Evolutionary conservation across 164 flowering plant genomes (phyloP), one percentile per base, ranked within the genome.

Genomic region (Sextonia rubra): DNA sequence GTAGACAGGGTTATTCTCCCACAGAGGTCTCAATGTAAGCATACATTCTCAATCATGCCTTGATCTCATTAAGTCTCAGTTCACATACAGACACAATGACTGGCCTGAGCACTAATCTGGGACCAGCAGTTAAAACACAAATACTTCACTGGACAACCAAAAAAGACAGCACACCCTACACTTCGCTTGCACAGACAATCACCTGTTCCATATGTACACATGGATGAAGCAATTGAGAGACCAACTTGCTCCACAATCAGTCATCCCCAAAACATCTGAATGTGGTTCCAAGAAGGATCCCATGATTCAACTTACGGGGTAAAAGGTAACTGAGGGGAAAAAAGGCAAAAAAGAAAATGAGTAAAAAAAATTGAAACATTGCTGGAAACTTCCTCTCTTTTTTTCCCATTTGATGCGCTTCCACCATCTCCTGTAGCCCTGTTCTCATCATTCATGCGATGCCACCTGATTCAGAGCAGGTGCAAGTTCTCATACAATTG

Each of bases 401-500:
- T 6, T 2, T 37, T 37, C 2, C 44, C 5, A 25, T 29, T 64
- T 30, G n/a, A 15, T 23, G 47, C 47, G 17, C 47, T 14, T 52
- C 30, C 66, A 25, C 44, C 17, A 29, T 27, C 37, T 64, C 67
- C 44, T 37, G 44, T 37, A 37, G 44, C 44, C 44, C 44, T 64
- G 44, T 32, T 18, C 47, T 15, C 37, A 29, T 64, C 23, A 52
- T 52, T 14, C 32, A 64, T 26, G 20, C 15, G n/a, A 29, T 30
- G 44, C 27, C 67, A 29, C 11, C 67, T 17, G 23, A 62, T 23
- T 62, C 14, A 7, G 11, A 60, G 47, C 17, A 55, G 29, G n/a
- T 12, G 15, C 25, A n/a, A 44, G 20, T 30, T 55, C 29, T 82
- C 76, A 86, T 69, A 83, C 82, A 37, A 75, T 65, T 55, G 76